These are phyloP conservation scores for Strobilomyces confusus DNA, from an alignment of 768 basidiomycete genomes.

Conservation along the genomic window DNA sequence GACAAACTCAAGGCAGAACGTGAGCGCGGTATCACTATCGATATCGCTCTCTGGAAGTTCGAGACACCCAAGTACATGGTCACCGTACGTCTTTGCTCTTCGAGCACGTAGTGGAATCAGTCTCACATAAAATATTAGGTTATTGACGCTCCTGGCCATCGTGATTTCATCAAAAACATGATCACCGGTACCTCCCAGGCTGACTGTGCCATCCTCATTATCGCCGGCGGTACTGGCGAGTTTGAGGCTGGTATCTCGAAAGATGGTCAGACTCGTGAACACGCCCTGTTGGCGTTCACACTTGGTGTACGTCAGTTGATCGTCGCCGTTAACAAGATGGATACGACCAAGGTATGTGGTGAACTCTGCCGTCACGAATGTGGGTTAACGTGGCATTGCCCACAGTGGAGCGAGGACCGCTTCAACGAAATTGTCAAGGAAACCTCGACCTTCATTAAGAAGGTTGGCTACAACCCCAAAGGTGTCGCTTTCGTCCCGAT, in stretches of 20 bases:
- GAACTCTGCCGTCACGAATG: neutral
- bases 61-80: slow-evolving; percentile 97
- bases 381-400: slow-evolving; percentile 1
- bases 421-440: slow-evolving; percentile 99
- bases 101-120: neutral
- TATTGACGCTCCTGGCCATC: slow-evolving; percentile 99
- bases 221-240: slow-evolving; percentile 98
- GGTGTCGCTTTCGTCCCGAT: slow-evolving; percentile 97
- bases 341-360: slow-evolving; percentile 83
- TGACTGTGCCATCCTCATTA: slow-evolving; percentile 99
- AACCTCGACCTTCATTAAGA: slow-evolving; percentile 97
- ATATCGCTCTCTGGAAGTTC: slow-evolving; percentile 99
- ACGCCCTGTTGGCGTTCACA: slow-evolving; percentile 99
- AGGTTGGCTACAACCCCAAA: slow-evolving; percentile 99
- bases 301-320: slow-evolving; percentile 99
- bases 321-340: slow-evolving; percentile 99
- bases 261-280: slow-evolving; percentile 99
- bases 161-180: slow-evolving; percentile 99
- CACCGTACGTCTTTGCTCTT: slow-evolving; percentile 53
- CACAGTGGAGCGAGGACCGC: slow-evolving; percentile 96
- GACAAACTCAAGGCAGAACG: slow-evolving; percentile 99
- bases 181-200: slow-evolving; percentile 99
- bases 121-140: slow-evolving; percentile 49
- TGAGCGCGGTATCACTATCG: slow-evolving; percentile 99
- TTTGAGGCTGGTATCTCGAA: slow-evolving; percentile 99